These are phyloP conservation scores for Ganoderma lucidum DNA, from an alignment of 1,284 basidiomycete genomes.

Conservation along the genomic window DNA sequence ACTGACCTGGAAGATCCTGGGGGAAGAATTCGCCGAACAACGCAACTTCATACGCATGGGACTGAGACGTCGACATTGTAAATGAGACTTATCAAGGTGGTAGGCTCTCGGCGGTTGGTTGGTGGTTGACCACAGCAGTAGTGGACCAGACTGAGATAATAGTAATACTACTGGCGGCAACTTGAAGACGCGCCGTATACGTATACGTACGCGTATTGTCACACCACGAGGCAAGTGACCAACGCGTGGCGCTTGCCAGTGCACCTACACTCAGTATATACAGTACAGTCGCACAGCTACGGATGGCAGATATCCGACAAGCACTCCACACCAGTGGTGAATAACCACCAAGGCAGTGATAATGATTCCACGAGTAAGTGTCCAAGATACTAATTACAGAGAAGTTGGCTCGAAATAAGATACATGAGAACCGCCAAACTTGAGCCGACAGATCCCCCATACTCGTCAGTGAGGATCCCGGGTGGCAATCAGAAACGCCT, in stretches of 20 bases:
- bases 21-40: constrained; percentile 76
- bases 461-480: constrained; percentile 12
- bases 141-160: not conserved
- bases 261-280: too few species aligned
- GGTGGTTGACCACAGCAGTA: not conserved
- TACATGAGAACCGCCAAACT: not conserved
- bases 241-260: not conserved
- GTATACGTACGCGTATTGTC: not conserved
- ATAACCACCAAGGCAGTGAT: not conserved
- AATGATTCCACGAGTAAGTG: not conserved
- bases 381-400: constrained; percentile 17
- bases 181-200: too few species aligned
- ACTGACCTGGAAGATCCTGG: constrained; percentile 43
- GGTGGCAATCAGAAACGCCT: not conserved
- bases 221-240: constrained; percentile 9
- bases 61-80: constrained; percentile 44
- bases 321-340: too few species aligned
- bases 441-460: not conserved
- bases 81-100: too few species aligned
- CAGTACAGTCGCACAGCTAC: too few species aligned
- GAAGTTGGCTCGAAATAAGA: constrained; percentile 28
- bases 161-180: too few species aligned
- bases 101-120: too few species aligned
- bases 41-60: constrained; percentile 76
- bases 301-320: not conserved